Evolutionary conservation across 352 stramenopile genomes (phyloP).

Genomic region (Aphanomyces invadans): DNA sequence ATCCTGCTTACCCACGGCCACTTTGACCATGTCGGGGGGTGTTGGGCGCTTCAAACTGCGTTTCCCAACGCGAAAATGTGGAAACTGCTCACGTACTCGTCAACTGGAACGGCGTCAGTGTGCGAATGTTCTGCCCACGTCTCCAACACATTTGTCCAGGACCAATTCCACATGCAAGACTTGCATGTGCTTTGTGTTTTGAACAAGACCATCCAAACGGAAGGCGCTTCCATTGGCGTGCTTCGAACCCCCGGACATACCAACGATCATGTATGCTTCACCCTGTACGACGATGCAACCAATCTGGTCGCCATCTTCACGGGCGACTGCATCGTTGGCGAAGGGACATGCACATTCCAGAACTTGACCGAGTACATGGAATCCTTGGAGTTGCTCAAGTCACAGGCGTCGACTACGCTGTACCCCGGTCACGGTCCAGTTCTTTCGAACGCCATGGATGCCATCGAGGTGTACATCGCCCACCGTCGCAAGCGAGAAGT

Average conservation of each 20-base stretch:
- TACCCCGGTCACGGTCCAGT: slow-evolving; percentile 72
- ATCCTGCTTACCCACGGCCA: slow-evolving; percentile 87
- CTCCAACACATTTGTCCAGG: neutral
- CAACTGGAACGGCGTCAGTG: neutral
- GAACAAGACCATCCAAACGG: neutral
- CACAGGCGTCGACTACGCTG: slow-evolving; percentile 36
- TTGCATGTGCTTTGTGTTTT: neutral
- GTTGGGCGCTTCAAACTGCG: slow-evolving; percentile 43
- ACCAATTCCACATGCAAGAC: slow-evolving; percentile 14
- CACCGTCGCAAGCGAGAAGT: slow-evolving; percentile 67
- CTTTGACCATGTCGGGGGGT: slow-evolving; percentile 81
- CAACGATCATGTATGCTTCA: slow-evolving; percentile 77
- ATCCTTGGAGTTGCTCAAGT: slow-evolving; percentile 48
- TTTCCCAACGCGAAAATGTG: slow-evolving; percentile 56
- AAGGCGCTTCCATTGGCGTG: slow-evolving; percentile 34
- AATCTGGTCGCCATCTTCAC: slow-evolving; percentile 47
- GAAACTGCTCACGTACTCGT: slow-evolving; percentile 40
- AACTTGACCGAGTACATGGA: slow-evolving; percentile 73
- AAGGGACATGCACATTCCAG: slow-evolving; percentile 80
- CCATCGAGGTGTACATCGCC: slow-evolving; percentile 68
- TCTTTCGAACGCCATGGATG: slow-evolving; percentile 44
- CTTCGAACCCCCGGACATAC: slow-evolving; percentile 81
- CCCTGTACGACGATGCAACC: slow-evolving; percentile 35
- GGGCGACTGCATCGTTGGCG: slow-evolving; percentile 77
- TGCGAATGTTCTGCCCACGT: slow-evolving; percentile 19